Evolutionary conservation across 1,284 basidiomycete genomes (phyloP).

Genomic region (Austroboletus olivaceoglutinosus): DNA sequence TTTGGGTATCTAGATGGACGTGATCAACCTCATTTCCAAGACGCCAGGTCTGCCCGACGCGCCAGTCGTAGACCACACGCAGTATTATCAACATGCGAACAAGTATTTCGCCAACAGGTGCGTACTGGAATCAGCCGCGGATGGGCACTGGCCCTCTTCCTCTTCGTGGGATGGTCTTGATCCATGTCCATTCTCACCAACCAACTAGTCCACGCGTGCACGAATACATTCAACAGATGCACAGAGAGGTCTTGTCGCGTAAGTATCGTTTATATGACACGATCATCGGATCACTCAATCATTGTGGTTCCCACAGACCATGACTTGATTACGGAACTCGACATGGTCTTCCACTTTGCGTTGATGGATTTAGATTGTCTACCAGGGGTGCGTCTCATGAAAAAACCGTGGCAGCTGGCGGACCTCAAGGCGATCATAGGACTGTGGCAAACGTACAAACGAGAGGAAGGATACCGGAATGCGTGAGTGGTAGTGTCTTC

Average conservation of each 20-base stretch:
- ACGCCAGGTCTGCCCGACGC: slow-evolving; percentile 64
- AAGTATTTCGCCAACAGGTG: slow-evolving; percentile 61
- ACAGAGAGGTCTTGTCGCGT: slow-evolving; percentile 51
- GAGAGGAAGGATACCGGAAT: slow-evolving; percentile 64
- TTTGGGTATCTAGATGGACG: slow-evolving; percentile 52
- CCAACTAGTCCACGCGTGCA: slow-evolving; percentile 56
- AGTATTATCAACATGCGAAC: slow-evolving; percentile 57
- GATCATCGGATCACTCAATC: background rate
- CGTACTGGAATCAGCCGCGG: slow-evolving; percentile 1
- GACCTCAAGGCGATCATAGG: slow-evolving; percentile 57
- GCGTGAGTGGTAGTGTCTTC: slow-evolving; percentile 38
- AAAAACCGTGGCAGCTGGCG: slow-evolving; percentile 50
- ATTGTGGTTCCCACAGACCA: slow-evolving; percentile 37
- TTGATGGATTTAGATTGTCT: slow-evolving; percentile 56
- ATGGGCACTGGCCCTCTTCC: background rate
- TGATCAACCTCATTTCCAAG: slow-evolving; percentile 69
- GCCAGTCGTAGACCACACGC: slow-evolving; percentile 48
- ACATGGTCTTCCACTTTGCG: slow-evolving; percentile 70
- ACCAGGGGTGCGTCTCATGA: slow-evolving; percentile 40
- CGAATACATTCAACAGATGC: slow-evolving; percentile 69
- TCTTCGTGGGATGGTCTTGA: background rate
- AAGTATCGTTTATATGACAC: background rate
- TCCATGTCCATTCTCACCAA: background rate
- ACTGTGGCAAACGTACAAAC: slow-evolving; percentile 60
- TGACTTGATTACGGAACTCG: slow-evolving; percentile 64